Percentiles rank a stretch among this genome's conserved stretches.
Conservation (phyloP, 805 yeast species). For the Metschnikowia cerradonensis region DNA sequence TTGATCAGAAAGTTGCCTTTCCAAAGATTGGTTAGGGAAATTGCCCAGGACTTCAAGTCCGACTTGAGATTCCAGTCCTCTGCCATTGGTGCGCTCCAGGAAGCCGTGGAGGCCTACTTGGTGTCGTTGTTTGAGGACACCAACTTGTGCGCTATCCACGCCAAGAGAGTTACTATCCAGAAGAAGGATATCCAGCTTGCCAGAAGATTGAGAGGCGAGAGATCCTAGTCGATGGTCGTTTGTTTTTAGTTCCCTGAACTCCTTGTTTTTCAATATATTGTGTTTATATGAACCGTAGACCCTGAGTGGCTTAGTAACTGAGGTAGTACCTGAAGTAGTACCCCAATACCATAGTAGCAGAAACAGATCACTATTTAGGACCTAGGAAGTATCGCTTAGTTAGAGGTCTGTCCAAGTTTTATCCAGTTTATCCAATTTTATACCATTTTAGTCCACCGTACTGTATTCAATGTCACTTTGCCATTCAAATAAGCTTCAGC, state of each 20-base stretch:
- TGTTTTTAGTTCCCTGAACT: neutral
- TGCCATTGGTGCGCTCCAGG: constrained; percentile 45
- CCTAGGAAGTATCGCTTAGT: too few relatives aligned
- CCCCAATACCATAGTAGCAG: too few relatives aligned
- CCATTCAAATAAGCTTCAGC: too few relatives aligned
- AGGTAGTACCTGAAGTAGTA: too few relatives aligned
- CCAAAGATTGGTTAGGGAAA: constrained; percentile 47
- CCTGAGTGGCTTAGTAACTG: neutral
- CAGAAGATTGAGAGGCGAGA: constrained; percentile 46
- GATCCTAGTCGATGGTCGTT: constrained; percentile 22
- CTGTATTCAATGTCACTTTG: too few relatives aligned
- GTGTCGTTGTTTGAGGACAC: constrained; percentile 45
- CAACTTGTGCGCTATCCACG: constrained; percentile 40
- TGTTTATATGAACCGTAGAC: neutral
- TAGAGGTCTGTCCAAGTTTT: neutral
- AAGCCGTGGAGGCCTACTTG: constrained; percentile 45
- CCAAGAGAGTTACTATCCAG: constrained; percentile 42
- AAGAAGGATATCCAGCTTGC: constrained; percentile 47
- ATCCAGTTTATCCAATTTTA: neutral
- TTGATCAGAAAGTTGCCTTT: constrained; percentile 45
- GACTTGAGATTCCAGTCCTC: constrained; percentile 45
- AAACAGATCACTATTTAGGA: too few relatives aligned
- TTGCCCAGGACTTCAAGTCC: constrained; percentile 44
- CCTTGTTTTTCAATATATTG: neutral
- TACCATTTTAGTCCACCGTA: too few relatives aligned